Percentiles rank a stretch among this genome's conserved stretches.
phyloP scores from a whole-genome alignment of 2,329 filamentous ascomycete species.

The Zymoseptoria brevis region DNA sequence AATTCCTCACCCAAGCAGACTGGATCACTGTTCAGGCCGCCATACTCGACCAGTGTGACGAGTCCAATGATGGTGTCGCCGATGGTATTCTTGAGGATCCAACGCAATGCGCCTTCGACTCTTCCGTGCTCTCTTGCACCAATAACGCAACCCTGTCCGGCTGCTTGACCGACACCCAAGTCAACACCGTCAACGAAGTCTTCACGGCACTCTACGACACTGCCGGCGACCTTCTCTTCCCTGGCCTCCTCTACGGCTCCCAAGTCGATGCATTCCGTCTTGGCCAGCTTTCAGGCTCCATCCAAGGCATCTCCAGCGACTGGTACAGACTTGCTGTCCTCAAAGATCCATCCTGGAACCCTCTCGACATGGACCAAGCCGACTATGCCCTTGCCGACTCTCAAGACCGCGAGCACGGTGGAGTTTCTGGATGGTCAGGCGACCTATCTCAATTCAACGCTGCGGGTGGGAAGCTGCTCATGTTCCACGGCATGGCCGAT shows the following conservation, averaged over 20 bases:
- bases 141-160: constrained; percentile 27
- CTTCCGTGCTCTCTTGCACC: constrained; percentile 30
- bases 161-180: constrained; percentile 40
- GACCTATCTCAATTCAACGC: constrained; percentile 32
- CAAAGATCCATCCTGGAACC: constrained; percentile 38
- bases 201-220: constrained; percentile 37
- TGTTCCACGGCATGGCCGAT: constrained; percentile 37
- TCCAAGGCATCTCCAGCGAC: constrained; percentile 39
- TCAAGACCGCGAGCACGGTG: constrained; percentile 35
- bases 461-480: constrained; percentile 40
- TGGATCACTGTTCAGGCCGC: constrained; percentile 39
- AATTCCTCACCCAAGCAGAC: constrained; percentile 34
- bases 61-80: constrained; percentile 38
- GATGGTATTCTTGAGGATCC: constrained; percentile 45
- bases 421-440: constrained; percentile 34
- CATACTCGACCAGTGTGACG: constrained; percentile 45
- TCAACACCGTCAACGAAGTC: constrained; percentile 36
- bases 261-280: constrained; percentile 34
- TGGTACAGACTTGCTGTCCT: constrained; percentile 46
- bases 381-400: constrained; percentile 36
- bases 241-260: constrained; percentile 44
- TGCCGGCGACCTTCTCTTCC: constrained; percentile 42
- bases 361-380: constrained; percentile 30
- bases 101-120: constrained; percentile 36
- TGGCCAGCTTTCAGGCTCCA: constrained; percentile 33